Base-by-base conservation (phyloP, 2,329 filamentous ascomycete genomes). In the Lasiodiplodia gonubiensis region DNA sequence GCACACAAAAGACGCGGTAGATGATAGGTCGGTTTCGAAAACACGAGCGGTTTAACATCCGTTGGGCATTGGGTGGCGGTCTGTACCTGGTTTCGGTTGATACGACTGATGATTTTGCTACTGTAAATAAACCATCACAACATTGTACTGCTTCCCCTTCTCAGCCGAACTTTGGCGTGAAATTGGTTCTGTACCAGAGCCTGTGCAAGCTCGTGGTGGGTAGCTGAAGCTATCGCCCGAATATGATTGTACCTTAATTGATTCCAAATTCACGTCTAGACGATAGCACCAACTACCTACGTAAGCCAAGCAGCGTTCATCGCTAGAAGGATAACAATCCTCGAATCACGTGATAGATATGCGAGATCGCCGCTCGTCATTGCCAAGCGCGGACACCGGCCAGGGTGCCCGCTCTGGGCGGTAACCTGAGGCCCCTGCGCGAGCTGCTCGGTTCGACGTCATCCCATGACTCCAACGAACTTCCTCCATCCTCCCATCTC, bases 371-470 rank as follows among this genome's bases (percentile, higher is more conserved):
- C 49, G 18, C 42, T 21, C 42, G n/a, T 25, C 10, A 48, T 49
- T 55, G 25, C 59, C 59, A 53, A 64, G 33, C 1, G 39, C 48
- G 55, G 53, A 42, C 42, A 21, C 12, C 25, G 27, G 16, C 54
- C 53, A 18, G 54, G 54, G 51, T 59, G 39, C 35, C 14, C 30
- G 30, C 30, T 6, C 30, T 33, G 30, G 30, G 30, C 64, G 54
- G 42, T 52, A 18, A 46, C n/a, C n/a, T 8, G 42, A 39, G 65
- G 65, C 55, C 65, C 65, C 25, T 67, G 65, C 65, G 46, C 51
- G 21, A 64, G 66, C 55, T 64, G 39, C 46, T 35, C 42, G n/a
- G 4, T 8, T 53, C 49, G 57, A 67, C 66, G 66, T 67, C 66
- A 67, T 67, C 49, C 46, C 66, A 67, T 54, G 35, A 67, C 66